Evolutionary conservation across 1,284 basidiomycete genomes (phyloP), one percentile per base, ranked within the genome.

Genomic region (Thecaphora thlaspeos): DNA sequence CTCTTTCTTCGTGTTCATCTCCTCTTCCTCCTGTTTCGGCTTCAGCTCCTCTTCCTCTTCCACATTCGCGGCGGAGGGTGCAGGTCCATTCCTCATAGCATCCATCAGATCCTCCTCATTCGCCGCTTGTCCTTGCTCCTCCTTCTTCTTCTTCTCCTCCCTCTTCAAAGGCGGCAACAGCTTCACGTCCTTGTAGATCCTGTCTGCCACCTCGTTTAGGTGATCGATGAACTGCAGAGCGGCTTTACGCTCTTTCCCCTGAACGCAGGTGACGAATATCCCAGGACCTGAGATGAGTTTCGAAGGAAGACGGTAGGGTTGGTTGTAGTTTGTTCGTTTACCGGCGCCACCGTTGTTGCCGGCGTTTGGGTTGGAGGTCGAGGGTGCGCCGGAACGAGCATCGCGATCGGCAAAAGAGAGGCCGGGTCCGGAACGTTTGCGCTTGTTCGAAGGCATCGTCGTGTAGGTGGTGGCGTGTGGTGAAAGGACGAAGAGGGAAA

Each of bases 221-320:
- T 64, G n/a, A 12, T 71, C 71, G 28, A 68, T 55, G 17, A 76
- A 63, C 41, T 76, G 69, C 17, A 65, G 30, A 11, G 70, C 72
- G 11, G 72, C 72, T 47, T 75, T 76, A 23, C 71, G 53, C 47
- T 76, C 73, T 37, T 65, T 69, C 4, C 63, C 57, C 34, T 68
- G 58, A 10, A 65, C 60, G 37, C 68, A 71, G 17, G 70, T 70
- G 34, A 72, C 56, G 41, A 71, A 71, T 42, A 76, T 69, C 22
- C 70, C 73, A 0, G 58, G 68, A 11, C 70, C 70, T 1, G 53
- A 53, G 18, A 68, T 64, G 52, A 48, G 49, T 23, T 45, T 50
- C 17, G 66, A 54, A 3, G 55, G 28, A 18, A 61, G 12, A 11
- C 59, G 44, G 28, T 61, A 61, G 46, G 57, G 41, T 32, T 61